Evolutionary conservation across 768 basidiomycete genomes (phyloP), one percentile per base, ranked within the genome.

Genomic region (Amanita muscaria): DNA sequence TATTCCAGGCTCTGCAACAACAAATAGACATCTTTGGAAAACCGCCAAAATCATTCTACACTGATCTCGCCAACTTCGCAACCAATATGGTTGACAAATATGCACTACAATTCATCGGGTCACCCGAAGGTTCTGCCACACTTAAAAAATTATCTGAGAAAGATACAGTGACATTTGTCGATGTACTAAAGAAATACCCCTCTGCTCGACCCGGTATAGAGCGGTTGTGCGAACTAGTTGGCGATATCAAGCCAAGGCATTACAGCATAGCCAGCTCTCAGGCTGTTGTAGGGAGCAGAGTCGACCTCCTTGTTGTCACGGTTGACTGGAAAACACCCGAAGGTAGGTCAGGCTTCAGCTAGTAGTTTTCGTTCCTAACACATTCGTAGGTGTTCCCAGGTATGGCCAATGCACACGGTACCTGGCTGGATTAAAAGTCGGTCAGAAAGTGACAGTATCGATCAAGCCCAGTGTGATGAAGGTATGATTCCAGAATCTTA

Each of bases 401-500:
- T 94, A 78, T 60, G 96, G 96, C 19, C 96, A 99, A 66, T 98
- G 94, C 59, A 98, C 96, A 4, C 77, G 92, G 49, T 99, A 98
- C 64, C 83, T 98, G 30, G 83, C 85, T 3, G 80, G 74, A 31
- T 74, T 99, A 34, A 76, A 77, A 56, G 61, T 83, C 29, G 96
- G 94, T 15, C 86, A 89, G 60, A 84, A 94, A 63, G 92, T 97
- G 16, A 97, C 92, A 0, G 94, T 96, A 7, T 97, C 93, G 5
- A 85, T 98, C 66, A 96, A 96, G 64, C 96, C 96, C 19, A 96
- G 92, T 59, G 96, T 99, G 22, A 98, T 99, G 96, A 98, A 97
- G 76, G 88, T 89, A 46, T 61, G 18, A 14, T 37, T 22, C 36
- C 36, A 32, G 10, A 27, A 35, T 23, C 18, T 14, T 44, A 32